These are phyloP conservation scores for Penicillium sp. DNA, from an alignment of 2,329 filamentous ascomycete species.

Conservation along the genomic window DNA sequence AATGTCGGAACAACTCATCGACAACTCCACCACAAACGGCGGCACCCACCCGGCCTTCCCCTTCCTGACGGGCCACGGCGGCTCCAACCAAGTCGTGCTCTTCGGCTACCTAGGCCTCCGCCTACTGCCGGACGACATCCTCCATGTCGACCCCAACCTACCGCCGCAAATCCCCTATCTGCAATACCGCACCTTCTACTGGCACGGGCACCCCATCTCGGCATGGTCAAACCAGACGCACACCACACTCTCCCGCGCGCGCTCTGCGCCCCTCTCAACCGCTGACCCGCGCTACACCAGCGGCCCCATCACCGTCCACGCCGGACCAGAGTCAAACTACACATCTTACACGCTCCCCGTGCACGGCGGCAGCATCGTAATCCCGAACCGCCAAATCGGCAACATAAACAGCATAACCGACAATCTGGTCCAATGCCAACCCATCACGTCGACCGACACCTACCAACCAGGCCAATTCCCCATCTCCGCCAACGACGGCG, in stretches of 20 bases:
- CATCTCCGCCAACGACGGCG: slow-evolving; percentile 66
- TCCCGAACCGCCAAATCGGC: slow-evolving; percentile 62
- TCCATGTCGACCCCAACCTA: slow-evolving; percentile 63
- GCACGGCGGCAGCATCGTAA: slow-evolving; percentile 53
- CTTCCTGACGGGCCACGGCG: slow-evolving; percentile 71
- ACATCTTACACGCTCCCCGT: slow-evolving; percentile 50
- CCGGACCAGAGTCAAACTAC: slow-evolving; percentile 50
- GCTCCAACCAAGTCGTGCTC: slow-evolving; percentile 66
- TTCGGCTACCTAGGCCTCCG: slow-evolving; percentile 69
- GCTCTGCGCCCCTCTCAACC: slow-evolving; percentile 47
- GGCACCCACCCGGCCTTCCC: slow-evolving; percentile 69
- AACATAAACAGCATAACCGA: slow-evolving; percentile 55
- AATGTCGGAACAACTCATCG: slow-evolving; percentile 68
- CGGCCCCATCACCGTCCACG: slow-evolving; percentile 59
- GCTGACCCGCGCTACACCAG: slow-evolving; percentile 59
- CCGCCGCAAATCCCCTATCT: slow-evolving; percentile 66
- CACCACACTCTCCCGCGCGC: slow-evolving; percentile 60
- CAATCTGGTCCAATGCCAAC: slow-evolving; percentile 67
- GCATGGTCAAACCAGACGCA: slow-evolving; percentile 65
- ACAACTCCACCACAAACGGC: slow-evolving; percentile 62
- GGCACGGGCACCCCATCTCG: slow-evolving; percentile 64
- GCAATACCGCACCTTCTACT: slow-evolving; percentile 65
- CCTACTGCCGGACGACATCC: slow-evolving; percentile 59
- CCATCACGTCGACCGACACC: slow-evolving; percentile 50
- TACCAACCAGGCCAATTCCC: slow-evolving; percentile 69